Evolutionary conservation across 2,329 filamentous ascomycete species (phyloP).

Genomic region (Pestalotiopsis sp.): DNA sequence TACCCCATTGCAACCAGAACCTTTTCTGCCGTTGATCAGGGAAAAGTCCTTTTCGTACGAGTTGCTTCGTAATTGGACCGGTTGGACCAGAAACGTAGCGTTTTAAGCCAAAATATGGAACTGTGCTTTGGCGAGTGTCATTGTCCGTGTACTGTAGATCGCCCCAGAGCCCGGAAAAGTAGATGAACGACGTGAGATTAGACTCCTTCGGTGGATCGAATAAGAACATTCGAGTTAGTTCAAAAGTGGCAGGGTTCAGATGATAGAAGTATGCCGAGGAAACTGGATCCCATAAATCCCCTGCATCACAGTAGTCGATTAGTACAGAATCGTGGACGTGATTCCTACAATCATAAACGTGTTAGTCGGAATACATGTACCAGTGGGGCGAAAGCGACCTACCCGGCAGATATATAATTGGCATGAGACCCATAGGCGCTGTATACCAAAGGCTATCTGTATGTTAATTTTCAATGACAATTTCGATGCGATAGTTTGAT

Average conservation of each 20-base stretch:
- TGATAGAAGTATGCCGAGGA: slow-evolving; percentile 9
- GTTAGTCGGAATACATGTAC: not conserved
- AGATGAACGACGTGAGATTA: slow-evolving; percentile 3
- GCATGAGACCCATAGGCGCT: slow-evolving; percentile 9
- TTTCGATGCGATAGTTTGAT: not conserved
- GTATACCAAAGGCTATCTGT: not conserved
- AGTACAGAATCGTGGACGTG: slow-evolving; percentile 8
- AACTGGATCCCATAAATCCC: slow-evolving; percentile 1
- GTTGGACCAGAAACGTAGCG: slow-evolving; percentile 9
- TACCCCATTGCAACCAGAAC: slow-evolving; percentile 6
- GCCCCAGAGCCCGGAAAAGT: slow-evolving; percentile 5
- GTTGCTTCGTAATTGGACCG: slow-evolving; percentile 1
- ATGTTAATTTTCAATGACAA: not conserved
- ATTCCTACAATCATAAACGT: not conserved
- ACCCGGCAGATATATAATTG: not conserved
- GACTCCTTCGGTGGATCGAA: not conserved
- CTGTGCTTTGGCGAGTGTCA: slow-evolving; percentile 4
- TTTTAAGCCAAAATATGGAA: slow-evolving; percentile 4
- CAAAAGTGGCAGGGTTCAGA: not conserved
- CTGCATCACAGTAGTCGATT: slow-evolving; percentile 6
- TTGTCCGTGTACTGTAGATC: slow-evolving; percentile 3
- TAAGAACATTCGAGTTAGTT: not conserved
- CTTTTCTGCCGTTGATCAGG: slow-evolving; percentile 6
- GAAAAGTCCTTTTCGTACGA: not conserved
- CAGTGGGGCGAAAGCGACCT: not conserved